phyloP scores from a whole-genome alignment of 2,329 filamentous ascomycete genomes.

The Stemphylium lycopersici region DNA sequence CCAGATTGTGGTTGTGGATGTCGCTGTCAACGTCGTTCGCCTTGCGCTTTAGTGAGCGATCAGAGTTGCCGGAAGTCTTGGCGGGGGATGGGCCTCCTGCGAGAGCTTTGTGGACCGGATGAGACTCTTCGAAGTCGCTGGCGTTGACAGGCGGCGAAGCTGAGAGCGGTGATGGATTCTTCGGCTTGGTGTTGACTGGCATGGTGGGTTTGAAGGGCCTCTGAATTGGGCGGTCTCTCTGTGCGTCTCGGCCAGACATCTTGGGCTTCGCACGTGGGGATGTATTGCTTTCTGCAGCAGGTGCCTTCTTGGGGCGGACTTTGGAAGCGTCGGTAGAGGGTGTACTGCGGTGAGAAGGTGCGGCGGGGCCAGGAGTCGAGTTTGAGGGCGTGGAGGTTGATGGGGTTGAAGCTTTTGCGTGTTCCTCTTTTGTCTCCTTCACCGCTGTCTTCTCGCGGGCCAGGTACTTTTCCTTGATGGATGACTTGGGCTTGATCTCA shows the following conservation, averaged over 20 bases:
- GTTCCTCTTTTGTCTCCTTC: conserved; percentile 33
- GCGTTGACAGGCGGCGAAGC: conserved; percentile 67
- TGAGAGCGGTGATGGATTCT: conserved; percentile 66
- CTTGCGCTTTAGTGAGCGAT: conserved; percentile 49
- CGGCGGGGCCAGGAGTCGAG: conserved; percentile 25
- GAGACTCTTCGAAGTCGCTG: conserved; percentile 60
- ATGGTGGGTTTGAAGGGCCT: conserved; percentile 38
- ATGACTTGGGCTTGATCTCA: conserved; percentile 30
- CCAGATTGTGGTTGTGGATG: conserved; percentile 45
- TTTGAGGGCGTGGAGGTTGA: conserved; percentile 16
- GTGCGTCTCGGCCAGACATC: conserved; percentile 31
- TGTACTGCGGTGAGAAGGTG: conserved; percentile 26
- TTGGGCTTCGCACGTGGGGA: conserved; percentile 41
- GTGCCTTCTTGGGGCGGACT: conserved; percentile 37
- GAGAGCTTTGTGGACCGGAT: conserved; percentile 48
- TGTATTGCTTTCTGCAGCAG: conserved; percentile 26
- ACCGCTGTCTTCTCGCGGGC: conserved; percentile 26
- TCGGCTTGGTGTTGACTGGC: conserved; percentile 58
- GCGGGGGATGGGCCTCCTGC: conserved; percentile 43
- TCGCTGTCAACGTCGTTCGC: conserved; percentile 48
- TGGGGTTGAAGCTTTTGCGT: conserved; percentile 26
- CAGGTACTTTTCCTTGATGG: conserved; percentile 34
- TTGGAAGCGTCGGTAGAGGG: conserved; percentile 35
- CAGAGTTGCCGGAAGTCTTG: conserved; percentile 42
- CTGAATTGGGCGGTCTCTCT: conserved; percentile 23